Percentiles rank a stretch among this genome's conserved stretches.
These are phyloP conservation scores for Ophiostoma perfectum DNA, from an alignment of 2,329 filamentous ascomycete genomes.

Conservation along the genomic window DNA sequence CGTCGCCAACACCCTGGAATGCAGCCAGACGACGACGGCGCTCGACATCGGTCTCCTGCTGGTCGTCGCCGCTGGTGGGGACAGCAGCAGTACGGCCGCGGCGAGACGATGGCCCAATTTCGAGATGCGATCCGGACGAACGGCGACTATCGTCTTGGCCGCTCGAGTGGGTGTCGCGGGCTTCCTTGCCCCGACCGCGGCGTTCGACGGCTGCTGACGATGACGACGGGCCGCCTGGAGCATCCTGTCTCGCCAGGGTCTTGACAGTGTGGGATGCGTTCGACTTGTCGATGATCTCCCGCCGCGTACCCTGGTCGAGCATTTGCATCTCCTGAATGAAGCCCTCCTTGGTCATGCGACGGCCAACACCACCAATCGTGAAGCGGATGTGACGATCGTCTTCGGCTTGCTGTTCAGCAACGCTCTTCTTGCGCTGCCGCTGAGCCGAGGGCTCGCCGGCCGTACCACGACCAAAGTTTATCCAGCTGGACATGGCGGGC, in stretches of 20 bases:
- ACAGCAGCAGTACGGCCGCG: neutral
- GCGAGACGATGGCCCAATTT: neutral
- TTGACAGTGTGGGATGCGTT: slow-evolving; percentile 46
- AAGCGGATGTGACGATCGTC: slow-evolving; percentile 71
- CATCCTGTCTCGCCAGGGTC: slow-evolving; percentile 43
- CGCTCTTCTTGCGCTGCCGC: slow-evolving; percentile 38
- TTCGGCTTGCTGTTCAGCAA: slow-evolving; percentile 41
- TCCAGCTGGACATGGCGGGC: slow-evolving; percentile 47
- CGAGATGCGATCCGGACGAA: slow-evolving; percentile 16
- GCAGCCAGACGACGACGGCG: slow-evolving; percentile 58
- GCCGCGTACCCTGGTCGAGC: slow-evolving; percentile 61
- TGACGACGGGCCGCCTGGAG: slow-evolving; percentile 4
- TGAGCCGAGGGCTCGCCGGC: slow-evolving; percentile 31
- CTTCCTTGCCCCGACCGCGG: slow-evolving; percentile 5
- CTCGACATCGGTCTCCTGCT: slow-evolving; percentile 62
- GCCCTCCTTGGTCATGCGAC: slow-evolving; percentile 72
- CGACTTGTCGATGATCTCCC: slow-evolving; percentile 49
- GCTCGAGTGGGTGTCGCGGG: neutral
- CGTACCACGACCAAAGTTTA: slow-evolving; percentile 37
- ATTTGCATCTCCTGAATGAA: slow-evolving; percentile 70
- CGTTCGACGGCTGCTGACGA: neutral
- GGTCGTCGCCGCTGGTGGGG: slow-evolving; percentile 12
- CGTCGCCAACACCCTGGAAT: slow-evolving; percentile 41
- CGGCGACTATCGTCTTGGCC: slow-evolving; percentile 9
- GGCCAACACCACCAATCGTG: slow-evolving; percentile 66